Conservation (phyloP, 2,329 filamentous ascomycete species). For the Aspergillus cejpii region DNA sequence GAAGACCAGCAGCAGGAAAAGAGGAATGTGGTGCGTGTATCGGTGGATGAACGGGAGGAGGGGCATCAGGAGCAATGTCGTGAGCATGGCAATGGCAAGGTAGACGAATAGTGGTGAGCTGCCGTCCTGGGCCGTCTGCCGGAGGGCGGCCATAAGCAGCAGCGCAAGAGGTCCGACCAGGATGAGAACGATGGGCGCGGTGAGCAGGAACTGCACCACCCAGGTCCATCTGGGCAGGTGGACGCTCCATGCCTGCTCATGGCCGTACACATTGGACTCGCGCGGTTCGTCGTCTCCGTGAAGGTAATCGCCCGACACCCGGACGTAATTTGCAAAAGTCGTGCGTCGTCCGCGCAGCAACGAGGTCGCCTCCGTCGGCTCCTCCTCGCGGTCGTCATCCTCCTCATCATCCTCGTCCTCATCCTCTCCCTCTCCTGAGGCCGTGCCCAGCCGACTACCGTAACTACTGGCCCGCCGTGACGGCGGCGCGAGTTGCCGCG, state of each 20-base stretch:
- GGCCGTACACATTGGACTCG: conserved; percentile 48
- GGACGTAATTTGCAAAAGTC: conserved; percentile 52
- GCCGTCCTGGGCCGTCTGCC: conserved; percentile 81
- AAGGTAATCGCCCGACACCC: conserved; percentile 28
- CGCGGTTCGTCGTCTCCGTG: conserved; percentile 23
- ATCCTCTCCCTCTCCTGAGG: conserved; percentile 36
- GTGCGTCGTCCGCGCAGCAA: conserved; percentile 48
- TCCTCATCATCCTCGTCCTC: conserved; percentile 13
- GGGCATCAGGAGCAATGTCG: conserved; percentile 67
- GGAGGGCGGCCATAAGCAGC: conserved; percentile 61
- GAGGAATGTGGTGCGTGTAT: conserved; percentile 72
- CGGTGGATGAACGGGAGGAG: conserved; percentile 80
- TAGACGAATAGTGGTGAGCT: conserved; percentile 66
- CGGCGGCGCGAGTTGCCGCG: conserved; percentile 48
- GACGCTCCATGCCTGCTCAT: conserved; percentile 81
- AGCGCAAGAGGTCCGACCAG: conserved; percentile 70
- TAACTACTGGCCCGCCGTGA: conserved; percentile 33
- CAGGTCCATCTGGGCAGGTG: conserved; percentile 76
- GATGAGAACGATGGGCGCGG: conserved; percentile 71
- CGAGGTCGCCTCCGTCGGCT: conserved; percentile 51
- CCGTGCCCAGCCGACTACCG: conserved; percentile 40
- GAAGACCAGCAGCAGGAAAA: conserved; percentile 67
- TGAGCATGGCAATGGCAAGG: conserved; percentile 59
- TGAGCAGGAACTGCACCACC: conserved; percentile 74
- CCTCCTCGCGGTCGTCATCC: conserved; percentile 22